Evolutionary conservation across 495 filamentous ascomycete species (phyloP).

Genomic region (Trichoderma erinaceum): DNA sequence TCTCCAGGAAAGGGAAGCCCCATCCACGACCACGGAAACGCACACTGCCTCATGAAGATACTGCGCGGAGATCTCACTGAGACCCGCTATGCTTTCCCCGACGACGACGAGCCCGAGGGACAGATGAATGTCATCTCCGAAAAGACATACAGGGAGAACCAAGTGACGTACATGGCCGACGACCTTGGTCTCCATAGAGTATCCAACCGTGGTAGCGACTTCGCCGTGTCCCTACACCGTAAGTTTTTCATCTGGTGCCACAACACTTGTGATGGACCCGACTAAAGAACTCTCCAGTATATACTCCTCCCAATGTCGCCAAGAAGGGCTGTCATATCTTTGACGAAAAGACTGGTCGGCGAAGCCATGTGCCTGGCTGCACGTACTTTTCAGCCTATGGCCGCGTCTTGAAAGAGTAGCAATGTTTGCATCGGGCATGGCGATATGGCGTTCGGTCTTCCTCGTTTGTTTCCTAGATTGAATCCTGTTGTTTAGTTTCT

Average conservation of each 20-base stretch:
- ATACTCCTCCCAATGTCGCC: conserved; percentile 84
- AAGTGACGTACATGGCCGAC: conserved; percentile 83
- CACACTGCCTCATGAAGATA: conserved; percentile 68
- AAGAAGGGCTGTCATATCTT: conserved; percentile 68
- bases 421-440: neutral
- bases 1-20: conserved; percentile 75
- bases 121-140: conserved; percentile 48
- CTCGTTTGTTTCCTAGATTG: conserved; percentile 6
- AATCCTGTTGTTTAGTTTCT: neutral
- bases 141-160: conserved; percentile 50
- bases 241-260: conserved; percentile 31
- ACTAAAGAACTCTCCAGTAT: conserved; percentile 47
- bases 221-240: conserved; percentile 82
- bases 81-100: conserved; percentile 70
- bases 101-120: conserved; percentile 41
- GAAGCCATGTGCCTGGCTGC: conserved; percentile 60
- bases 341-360: conserved; percentile 63
- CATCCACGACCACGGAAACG: conserved; percentile 84
- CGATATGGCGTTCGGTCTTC: neutral
- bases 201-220: conserved; percentile 64
- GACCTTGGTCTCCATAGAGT: conserved; percentile 79
- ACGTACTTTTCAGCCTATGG: conserved; percentile 57
- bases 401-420: conserved; percentile 26
- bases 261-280: conserved; percentile 11
- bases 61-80: conserved; percentile 72